These are phyloP conservation scores for Fusarium pseudocircinatum DNA, from an alignment of 2,329 filamentous ascomycete genomes.

Conservation along the genomic window DNA sequence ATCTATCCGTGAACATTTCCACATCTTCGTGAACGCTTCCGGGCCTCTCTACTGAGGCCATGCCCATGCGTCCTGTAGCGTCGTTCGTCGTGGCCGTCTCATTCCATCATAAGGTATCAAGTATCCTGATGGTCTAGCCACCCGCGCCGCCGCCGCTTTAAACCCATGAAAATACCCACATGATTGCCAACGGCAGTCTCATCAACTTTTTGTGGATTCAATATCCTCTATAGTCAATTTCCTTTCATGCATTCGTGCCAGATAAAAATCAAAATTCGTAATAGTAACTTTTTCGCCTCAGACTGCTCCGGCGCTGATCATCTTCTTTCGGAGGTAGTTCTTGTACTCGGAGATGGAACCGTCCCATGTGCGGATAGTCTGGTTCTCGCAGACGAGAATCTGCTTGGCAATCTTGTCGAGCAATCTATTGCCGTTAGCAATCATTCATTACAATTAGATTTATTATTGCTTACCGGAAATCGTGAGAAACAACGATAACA, in stretches of 20 bases:
- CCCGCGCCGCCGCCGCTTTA: constrained; percentile 33
- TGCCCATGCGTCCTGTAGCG: constrained; percentile 45
- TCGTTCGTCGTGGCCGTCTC: constrained; percentile 38
- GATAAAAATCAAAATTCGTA: constrained; percentile 32
- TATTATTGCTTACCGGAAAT: constrained; percentile 81
- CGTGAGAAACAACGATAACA: constrained; percentile 98
- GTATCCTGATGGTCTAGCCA: constrained; percentile 42
- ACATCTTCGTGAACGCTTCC: constrained; percentile 44
- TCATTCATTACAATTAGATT: background rate
- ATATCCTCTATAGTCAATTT: constrained; percentile 46
- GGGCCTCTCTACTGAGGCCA: constrained; percentile 44
- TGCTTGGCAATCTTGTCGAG: constrained; percentile 99
- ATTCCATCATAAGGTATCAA: constrained; percentile 38
- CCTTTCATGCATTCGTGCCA: constrained; percentile 33
- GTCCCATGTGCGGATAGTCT: constrained; percentile 89
- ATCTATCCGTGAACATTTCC: constrained; percentile 49
- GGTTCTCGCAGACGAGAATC: constrained; percentile 99
- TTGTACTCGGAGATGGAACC: constrained; percentile 95
- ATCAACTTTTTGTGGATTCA: constrained; percentile 44
- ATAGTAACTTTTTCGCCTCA: constrained; percentile 56
- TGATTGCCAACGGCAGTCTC: constrained; percentile 39
- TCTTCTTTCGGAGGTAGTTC: constrained; percentile 99
- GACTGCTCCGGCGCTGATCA: constrained; percentile 87
- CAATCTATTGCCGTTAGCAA: constrained; percentile 65
- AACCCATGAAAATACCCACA: constrained; percentile 45